These are phyloP conservation scores for Aspergillus sp. DNA, from an alignment of 2,329 filamentous ascomycete genomes.

Conservation along the genomic window DNA sequence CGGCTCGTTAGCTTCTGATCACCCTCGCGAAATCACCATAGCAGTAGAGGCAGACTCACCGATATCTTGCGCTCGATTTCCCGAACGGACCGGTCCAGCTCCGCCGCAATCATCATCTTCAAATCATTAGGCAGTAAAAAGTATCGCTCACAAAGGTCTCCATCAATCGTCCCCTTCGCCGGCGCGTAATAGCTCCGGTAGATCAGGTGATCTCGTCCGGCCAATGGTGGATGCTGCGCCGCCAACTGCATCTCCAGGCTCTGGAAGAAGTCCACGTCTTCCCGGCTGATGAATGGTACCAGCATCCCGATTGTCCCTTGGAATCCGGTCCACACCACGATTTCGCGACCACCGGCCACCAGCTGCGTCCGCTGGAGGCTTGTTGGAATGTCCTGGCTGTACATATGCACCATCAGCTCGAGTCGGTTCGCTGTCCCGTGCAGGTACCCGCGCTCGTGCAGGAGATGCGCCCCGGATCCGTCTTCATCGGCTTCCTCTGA, in stretches of 20 bases:
- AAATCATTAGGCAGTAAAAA: conserved; percentile 74
- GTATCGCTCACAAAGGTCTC: conserved; percentile 90
- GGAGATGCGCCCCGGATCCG: conserved; percentile 79
- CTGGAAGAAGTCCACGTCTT: conserved; percentile 97
- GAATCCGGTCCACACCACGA: conserved; percentile 86
- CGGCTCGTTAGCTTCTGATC: too few relatives aligned
- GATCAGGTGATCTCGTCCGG: conserved; percentile 88
- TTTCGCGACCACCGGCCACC: conserved; percentile 82
- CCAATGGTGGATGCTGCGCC: conserved; percentile 75
- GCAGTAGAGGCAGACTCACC: conserved; percentile 30
- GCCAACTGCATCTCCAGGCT: conserved; percentile 82
- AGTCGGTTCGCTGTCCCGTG: conserved; percentile 81
- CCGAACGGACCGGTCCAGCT: conserved; percentile 79
- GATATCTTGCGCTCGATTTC: conserved; percentile 97
- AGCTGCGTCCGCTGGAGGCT: conserved; percentile 82
- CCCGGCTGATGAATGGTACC: conserved; percentile 81
- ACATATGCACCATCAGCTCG: conserved; percentile 80
- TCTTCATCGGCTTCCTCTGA: conserved; percentile 90
- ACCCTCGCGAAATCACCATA: too few relatives aligned
- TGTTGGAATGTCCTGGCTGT: conserved; percentile 83
- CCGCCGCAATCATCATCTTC: conserved; percentile 90
- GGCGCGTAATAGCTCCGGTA: conserved; percentile 94
- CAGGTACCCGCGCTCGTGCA: conserved; percentile 82
- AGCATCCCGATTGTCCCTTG: conserved; percentile 92
- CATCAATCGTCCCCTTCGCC: conserved; percentile 93